Base-by-base conservation (phyloP, 2,329 filamentous ascomycete species). In the Macrophomina pseudophaseolina region DNA sequence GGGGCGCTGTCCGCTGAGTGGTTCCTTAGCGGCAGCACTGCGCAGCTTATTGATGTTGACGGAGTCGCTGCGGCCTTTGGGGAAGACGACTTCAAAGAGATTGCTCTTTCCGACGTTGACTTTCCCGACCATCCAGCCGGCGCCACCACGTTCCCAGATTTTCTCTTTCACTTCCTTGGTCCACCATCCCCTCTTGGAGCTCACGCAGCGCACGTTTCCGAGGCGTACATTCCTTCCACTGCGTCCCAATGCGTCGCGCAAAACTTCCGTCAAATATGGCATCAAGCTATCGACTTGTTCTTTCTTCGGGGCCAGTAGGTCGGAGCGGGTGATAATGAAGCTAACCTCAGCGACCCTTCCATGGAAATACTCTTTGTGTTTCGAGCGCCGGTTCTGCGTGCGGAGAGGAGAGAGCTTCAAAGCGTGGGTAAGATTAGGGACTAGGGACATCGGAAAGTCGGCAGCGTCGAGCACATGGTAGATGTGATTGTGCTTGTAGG, bases 31-130 rank as follows among this genome's bases (percentile, higher is more conserved):
- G 1, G 74, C 74, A 42, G 73, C 73, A 49, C 66, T 73, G 18
- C 77, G 76, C 0, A 79, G 71, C 67, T 76, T 75, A 46, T 76
- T 75, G 1, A 78, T 67, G 32, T 76, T 68, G 48, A 71, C 71
- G 52, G 73, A 74, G 30, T 74, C 81, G 72, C 65, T 76, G 71
- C 73, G 78, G 63, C 73, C 83, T 91, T 94, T 90, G 4, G 96
- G 94, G 73, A 94, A 97, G 7, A 97, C 88, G 4, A 89, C 87
- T 71, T 95, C 90, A 68, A 98, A 97, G 2, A 99, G 85, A 74
- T 91, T 90, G 72, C 94, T 98, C 80, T 99, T 99, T 30, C 95
- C 96, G 2, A 98, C 96, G 74, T 99, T 99, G 69, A 93, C 93
- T 78, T 97, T 98, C n/a, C 95, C 95, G 2, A 99, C 91, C 84